Base-by-base conservation (phyloP, 2,329 filamentous ascomycete genomes). In the Rutstroemia sp. region DNA sequence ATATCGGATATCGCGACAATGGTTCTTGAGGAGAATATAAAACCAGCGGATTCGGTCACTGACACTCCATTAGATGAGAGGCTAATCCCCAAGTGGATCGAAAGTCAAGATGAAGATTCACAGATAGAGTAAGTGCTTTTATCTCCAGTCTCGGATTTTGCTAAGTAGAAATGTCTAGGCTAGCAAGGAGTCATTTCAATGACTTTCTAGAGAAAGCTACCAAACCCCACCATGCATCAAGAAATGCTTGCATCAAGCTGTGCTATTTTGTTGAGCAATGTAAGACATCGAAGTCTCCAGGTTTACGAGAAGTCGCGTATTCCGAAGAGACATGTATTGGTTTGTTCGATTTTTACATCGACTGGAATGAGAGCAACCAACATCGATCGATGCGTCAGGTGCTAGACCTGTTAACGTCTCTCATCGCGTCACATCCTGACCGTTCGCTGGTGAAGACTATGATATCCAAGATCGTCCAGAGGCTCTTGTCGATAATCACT, bases 331-430 rank as follows among this genome's bases (percentile, higher is more conserved):
- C 78, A 3, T 75, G 73, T 19, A 61, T 76, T 51, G 71, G 72
- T 52, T 70, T 86, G 23, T 84, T 85, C 69, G 72, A 78, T 54
- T 85, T 83, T 64, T 87, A 82, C 65, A 73, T 86, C 51, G 82
- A 85, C 63, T 86, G 82, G 81, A 84, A 83, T 63, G 83, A 86
- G 64, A 80, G 80, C 56, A 82, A 86, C 64, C 79, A 82, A 58
- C 80, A 84, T 63, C 75, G 83, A 10, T 82, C 82, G 38, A 80
- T 86, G 78, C 79, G 78, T 60, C 75, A 84, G 57, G 77, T 84
- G 4, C 73, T 86, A 34, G 82, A 86, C 61, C 71, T 83, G 19
- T 70, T 85, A 21, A 73, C 75, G 5, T 73, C 75, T 54, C 74
- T 82, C 17, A 72, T 82, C 40, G 67, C 68, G 48, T 75, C 72